Base-by-base conservation (phyloP, 2,329 filamentous ascomycete species). In the Ophiosphaerella herpotricha region DNA sequence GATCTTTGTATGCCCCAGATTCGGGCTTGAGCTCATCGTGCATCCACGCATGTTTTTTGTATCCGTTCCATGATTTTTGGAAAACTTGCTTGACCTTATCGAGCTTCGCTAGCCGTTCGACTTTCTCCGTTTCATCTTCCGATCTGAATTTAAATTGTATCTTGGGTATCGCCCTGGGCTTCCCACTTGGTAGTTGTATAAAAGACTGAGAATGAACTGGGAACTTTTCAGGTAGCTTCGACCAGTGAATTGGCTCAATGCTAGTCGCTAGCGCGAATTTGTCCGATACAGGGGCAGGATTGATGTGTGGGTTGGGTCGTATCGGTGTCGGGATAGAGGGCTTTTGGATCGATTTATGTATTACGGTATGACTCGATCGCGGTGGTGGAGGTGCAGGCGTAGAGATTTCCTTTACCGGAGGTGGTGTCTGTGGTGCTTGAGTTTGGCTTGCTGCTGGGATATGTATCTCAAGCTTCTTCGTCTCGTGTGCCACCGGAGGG, bases 11-110 rank as follows among this genome's bases (percentile, higher is more conserved):
- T 12, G 75, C 77, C 43, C 86, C 86, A 26, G 84, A 82, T 8
- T 93, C 78, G 2, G 94, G 94, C 38, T 77, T 81, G 13, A 97
- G 75, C 75, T 97, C 94, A 67, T 97, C 94, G 61, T 95, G 89
- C 54, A 86, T 83, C 85, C 90, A 94, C 9, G 92, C 93, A 62
- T 86, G 80, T 53, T 85, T 79, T 66, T 83, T 88, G 75, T 97
- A 97, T 32, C 89, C 90, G 4, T 78, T 75, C 93, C 94, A 97
- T 0, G 90, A 86, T 61, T 87, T 87, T 63, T 83, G 77, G 71
- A 95, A 89, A 50, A 91, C 88, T 5, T 82, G 79, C 69, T 86
- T 90, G 69, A 97, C 86, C 33, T 80, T 77, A 7, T 79, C 77
- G 50, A 88, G 81, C 49, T 89, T 86, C 43, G 82, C 74, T 52